Evolutionary conservation across 306 rosid species (phyloP).

Genomic region (Medicago arabica): DNA sequence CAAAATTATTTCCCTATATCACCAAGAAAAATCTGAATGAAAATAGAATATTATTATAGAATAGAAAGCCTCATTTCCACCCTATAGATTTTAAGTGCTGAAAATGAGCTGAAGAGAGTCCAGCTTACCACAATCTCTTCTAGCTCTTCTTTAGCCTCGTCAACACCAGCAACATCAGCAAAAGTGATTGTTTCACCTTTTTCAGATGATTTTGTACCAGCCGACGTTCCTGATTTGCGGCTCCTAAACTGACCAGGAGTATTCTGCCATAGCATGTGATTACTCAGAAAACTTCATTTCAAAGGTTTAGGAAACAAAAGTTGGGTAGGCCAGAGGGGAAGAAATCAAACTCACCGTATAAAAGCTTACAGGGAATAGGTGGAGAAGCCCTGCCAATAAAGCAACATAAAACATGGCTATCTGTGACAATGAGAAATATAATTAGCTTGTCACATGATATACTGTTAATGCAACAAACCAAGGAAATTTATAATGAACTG

Average conservation of each 20-base stretch:
- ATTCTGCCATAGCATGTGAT: slow-evolving; percentile 63
- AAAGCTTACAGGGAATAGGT: slow-evolving; percentile 84
- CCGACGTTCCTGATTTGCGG: slow-evolving; percentile 80
- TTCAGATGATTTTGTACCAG: slow-evolving; percentile 76
- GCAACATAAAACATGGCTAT: slow-evolving; percentile 90
- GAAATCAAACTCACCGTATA: slow-evolving; percentile 67
- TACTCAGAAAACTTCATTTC: slow-evolving; percentile 45
- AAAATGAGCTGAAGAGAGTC: slow-evolving; percentile 40
- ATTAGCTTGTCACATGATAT: slow-evolving; percentile 40
- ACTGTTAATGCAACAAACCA: not conserved
- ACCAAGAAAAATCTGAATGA: slow-evolving; percentile 27
- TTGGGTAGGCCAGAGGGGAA: slow-evolving; percentile 7
- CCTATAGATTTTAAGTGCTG: slow-evolving; percentile 31
- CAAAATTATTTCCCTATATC: slow-evolving; percentile 37
- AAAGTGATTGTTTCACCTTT: slow-evolving; percentile 87
- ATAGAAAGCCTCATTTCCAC: slow-evolving; percentile 40
- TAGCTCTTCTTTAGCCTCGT: slow-evolving; percentile 98
- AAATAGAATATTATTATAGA: slow-evolving; percentile 2
- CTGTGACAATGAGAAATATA: slow-evolving; percentile 54
- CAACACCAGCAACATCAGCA: slow-evolving; percentile 98
- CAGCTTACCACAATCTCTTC: slow-evolving; percentile 98
- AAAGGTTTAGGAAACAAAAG: slow-evolving; percentile 29
- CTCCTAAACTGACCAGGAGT: slow-evolving; percentile 90
- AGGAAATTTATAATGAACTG: slow-evolving; percentile 24
- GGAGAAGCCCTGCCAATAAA: slow-evolving; percentile 88